Evolutionary conservation across 805 yeast species (phyloP).

Genomic region (Clavispora vitiphila): DNA sequence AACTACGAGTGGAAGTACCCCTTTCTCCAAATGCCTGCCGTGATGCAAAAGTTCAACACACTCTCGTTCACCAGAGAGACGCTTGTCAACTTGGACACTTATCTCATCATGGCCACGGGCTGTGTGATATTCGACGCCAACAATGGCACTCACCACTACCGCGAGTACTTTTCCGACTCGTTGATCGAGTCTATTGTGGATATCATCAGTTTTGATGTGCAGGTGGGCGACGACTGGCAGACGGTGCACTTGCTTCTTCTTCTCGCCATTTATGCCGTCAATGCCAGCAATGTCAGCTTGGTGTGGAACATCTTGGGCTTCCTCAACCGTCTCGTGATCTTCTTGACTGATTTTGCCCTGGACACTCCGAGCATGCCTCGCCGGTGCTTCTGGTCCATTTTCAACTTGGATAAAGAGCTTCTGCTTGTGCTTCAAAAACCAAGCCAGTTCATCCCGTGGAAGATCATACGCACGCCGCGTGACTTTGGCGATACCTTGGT

Average conservation of each 20-base stretch:
- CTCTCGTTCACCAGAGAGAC: slow-evolving; percentile 31
- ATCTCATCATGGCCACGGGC: slow-evolving; percentile 36
- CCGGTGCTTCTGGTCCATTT: slow-evolving; percentile 33
- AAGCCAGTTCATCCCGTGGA: slow-evolving; percentile 27
- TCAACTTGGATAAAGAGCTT: slow-evolving; percentile 35
- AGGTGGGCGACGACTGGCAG: slow-evolving; percentile 20
- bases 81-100: slow-evolving; percentile 34
- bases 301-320: slow-evolving; percentile 34
- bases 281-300: slow-evolving; percentile 22
- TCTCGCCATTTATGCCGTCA: slow-evolving; percentile 27
- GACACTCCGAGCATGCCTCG: slow-evolving; percentile 7
- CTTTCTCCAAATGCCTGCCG: slow-evolving; percentile 21
- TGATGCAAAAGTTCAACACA: slow-evolving; percentile 19
- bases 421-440: slow-evolving; percentile 31
- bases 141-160: slow-evolving; percentile 20
- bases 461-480: slow-evolving; percentile 14
- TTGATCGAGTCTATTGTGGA: slow-evolving; percentile 31
- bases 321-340: slow-evolving; percentile 22
- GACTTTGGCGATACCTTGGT: slow-evolving; percentile 14
- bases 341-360: slow-evolving; percentile 11
- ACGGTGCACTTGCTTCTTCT: slow-evolving; percentile 28
- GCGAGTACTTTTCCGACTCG: slow-evolving; percentile 26
- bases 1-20: slow-evolving; percentile 35
- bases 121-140: slow-evolving; percentile 31
- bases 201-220: slow-evolving; percentile 24